Evolutionary conservation across 140 eudicot genomes (phyloP).

Genomic region (Flaveria floridana): DNA sequence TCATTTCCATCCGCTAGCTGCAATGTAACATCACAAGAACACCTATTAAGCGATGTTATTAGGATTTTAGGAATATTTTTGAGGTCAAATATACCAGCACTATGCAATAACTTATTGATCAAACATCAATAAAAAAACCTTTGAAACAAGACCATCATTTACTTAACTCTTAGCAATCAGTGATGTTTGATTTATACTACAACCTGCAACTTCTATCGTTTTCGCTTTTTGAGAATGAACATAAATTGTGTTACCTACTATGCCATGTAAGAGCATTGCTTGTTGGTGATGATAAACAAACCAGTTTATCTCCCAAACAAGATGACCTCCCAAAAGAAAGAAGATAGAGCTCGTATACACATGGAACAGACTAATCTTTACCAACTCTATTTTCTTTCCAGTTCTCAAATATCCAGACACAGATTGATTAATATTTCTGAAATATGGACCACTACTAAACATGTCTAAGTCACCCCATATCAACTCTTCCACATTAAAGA

Average conservation of each 20-base stretch:
- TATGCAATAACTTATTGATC: constrained; percentile 12
- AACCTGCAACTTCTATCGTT: not conserved
- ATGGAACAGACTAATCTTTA: not conserved
- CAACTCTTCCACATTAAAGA: no score
- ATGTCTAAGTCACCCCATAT: no score
- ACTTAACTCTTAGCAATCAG: constrained; percentile 13
- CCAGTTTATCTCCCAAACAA: not conserved
- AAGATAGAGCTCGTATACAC: constrained; percentile 21
- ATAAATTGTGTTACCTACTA: constrained; percentile 7
- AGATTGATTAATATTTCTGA: no score
- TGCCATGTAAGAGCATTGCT: not conserved
- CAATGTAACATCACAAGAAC: constrained; percentile 30
- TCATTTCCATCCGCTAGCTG: constrained; percentile 74
- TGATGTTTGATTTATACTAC: not conserved
- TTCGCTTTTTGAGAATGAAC: not conserved
- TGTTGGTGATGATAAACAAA: constrained; percentile 13
- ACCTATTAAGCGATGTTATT: constrained; percentile 19
- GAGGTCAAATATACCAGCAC: not conserved
- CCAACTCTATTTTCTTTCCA: no score
- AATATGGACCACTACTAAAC: no score
- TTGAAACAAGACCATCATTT: constrained; percentile 13
- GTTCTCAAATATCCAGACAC: no score
- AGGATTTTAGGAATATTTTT: not conserved
- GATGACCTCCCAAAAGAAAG: not conserved
- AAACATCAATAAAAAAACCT: constrained; percentile 18